These are phyloP conservation scores for Stemphylium beticola DNA, from an alignment of 2,329 filamentous ascomycete species.

Conservation along the genomic window DNA sequence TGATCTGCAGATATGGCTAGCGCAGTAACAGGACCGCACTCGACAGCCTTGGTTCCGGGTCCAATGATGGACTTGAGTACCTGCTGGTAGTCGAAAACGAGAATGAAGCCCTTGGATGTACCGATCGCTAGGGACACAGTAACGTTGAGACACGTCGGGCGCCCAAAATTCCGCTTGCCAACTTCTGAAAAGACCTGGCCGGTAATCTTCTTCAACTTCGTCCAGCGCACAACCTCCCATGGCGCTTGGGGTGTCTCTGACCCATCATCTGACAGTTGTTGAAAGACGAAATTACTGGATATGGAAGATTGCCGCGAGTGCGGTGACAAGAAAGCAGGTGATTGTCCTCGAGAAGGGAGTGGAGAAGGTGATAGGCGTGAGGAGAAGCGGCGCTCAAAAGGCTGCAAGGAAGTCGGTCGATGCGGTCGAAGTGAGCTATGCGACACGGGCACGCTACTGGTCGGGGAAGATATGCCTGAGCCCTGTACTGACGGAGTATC, in stretches of 20 bases:
- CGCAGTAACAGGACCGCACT: conserved; percentile 85
- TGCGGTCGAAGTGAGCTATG: conserved; percentile 73
- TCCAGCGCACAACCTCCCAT: conserved; percentile 98
- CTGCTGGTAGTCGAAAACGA: conserved; percentile 98
- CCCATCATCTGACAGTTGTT: conserved; percentile 61
- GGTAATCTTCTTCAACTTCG: conserved; percentile 86
- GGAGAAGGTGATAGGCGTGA: conserved; percentile 75
- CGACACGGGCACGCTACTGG: conserved; percentile 75
- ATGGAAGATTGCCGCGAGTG: conserved; percentile 84
- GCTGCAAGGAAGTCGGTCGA: conserved; percentile 82
- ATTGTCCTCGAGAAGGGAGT: conserved; percentile 67
- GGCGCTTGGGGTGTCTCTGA: conserved; percentile 72
- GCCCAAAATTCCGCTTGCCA: conserved; percentile 89
- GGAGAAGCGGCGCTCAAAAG: conserved; percentile 94
- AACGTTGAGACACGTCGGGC: conserved; percentile 86
- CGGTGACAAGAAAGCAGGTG: conserved; percentile 75
- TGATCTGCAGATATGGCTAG: conserved; percentile 93
- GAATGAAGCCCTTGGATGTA: conserved; percentile 90
- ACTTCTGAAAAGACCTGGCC: conserved; percentile 90
- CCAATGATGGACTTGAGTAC: conserved; percentile 93
- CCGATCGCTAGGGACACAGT: conserved; percentile 88
- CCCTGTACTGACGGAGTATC: conserved; percentile 82
- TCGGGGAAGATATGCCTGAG: conserved; percentile 66
- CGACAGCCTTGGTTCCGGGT: conserved; percentile 89
- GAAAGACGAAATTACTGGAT: conserved; percentile 69